Evolutionary conservation across 176 grass and related monocot genomes (phyloP), one percentile per base, ranked within the genome.

Genomic region (Musa itinerans): DNA sequence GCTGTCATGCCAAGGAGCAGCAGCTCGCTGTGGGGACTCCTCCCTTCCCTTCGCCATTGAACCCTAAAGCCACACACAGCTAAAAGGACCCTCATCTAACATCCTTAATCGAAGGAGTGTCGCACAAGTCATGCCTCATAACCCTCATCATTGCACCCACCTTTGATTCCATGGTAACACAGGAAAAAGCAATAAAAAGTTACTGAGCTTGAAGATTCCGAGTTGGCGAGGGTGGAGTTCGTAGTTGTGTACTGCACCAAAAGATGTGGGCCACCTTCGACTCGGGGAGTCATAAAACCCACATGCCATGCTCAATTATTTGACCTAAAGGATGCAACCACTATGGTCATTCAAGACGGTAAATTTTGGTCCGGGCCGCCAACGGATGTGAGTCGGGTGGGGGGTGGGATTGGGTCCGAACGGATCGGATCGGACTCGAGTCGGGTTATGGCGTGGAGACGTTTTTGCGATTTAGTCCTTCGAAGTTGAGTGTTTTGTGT

Each of bases 1-100:
- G 53, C 72, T 74, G 72, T 74, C 72, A 74, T 54, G 72, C 72
- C 72, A 29, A 57, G 72, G 72, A 29, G 72, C 24, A 74, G 72
- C 68, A 70, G 29, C 43, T 49, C 4, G 43, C 7, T 13, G 34
- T 48, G 14, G 34, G 29, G 12, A 15, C 57, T 62, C 7, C n/a
- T 24, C 9, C 19, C 12, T n/a, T 8, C 9, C 2, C 10, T 11
- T 25, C n/a, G 23, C 29, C 53, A n/a, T 10, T 23, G 2, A 15
- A 13, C 57, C 6, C 48, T 29, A 10, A 8, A 27, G 9, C 14
- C 10, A 43, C 34, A 43, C 34, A 43, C 29, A 5, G 29, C 29
- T 34, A 34, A 34, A 34, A 34, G 29, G 29, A 34, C 29, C 4
- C 34, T 43, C 34, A 6, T 43, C 34, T 34, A 43, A 0, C 34